phyloP scores from a whole-genome alignment of 495 filamentous ascomycete species.

The Tuber aestivum region DNA sequence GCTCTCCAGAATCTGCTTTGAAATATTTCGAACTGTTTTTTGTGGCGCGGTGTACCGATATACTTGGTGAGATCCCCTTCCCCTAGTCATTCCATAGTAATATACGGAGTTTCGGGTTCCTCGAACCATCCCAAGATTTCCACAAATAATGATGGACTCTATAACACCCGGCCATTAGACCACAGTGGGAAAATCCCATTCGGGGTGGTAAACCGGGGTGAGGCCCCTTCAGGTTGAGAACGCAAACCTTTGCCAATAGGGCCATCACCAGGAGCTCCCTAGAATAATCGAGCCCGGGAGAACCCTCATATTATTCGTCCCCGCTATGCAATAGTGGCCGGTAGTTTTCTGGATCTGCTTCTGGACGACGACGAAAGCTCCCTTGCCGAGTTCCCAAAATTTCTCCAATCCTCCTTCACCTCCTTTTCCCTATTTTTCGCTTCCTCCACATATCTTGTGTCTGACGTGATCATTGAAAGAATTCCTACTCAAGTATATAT shows the following conservation, averaged over 20 bases:
- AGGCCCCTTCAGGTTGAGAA: background rate
- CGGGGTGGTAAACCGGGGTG: too few species aligned
- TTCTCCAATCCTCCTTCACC: background rate
- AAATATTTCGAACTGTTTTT: constrained; percentile 4
- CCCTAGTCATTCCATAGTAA: constrained; percentile 16
- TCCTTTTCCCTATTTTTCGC: background rate
- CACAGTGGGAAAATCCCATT: too few species aligned
- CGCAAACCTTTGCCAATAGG: background rate
- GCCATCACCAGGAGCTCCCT: background rate
- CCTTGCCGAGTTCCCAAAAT: background rate
- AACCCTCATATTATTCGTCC: background rate
- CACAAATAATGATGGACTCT: constrained; percentile 7
- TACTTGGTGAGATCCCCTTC: constrained; percentile 6
- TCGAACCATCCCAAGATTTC: constrained; percentile 17
- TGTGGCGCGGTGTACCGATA: background rate
- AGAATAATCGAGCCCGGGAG: background rate
- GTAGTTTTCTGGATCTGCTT: background rate
- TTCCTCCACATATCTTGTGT: background rate
- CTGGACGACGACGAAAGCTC: background rate
- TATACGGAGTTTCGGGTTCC: background rate
- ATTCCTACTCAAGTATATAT: background rate
- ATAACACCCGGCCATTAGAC: background rate
- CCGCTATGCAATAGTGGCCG: background rate
- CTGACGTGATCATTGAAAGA: background rate
- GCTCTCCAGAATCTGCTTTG: constrained; percentile 17